phyloP scores from a whole-genome alignment of 805 yeast species.

The Teunomyces gatunensis region DNA sequence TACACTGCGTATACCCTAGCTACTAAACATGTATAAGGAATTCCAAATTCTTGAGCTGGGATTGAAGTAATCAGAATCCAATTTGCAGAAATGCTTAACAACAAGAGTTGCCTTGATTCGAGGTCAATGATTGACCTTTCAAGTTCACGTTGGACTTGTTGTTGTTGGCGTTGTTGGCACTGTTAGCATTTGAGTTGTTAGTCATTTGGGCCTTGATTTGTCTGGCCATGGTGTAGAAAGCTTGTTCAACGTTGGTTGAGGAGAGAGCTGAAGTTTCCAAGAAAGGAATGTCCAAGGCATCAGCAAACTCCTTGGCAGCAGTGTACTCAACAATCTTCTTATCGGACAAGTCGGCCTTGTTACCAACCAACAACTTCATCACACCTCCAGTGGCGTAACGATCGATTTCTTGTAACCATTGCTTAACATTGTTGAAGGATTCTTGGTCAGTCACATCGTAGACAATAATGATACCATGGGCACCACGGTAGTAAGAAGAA shows the following conservation, averaged over 20 bases:
- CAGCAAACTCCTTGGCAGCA: constrained; percentile 97
- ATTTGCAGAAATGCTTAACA: constrained; percentile 22
- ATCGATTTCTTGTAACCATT: constrained; percentile 98
- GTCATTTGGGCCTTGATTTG: constrained; percentile 97
- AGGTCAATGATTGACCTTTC: constrained; percentile 59
- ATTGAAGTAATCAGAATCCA: neutral
- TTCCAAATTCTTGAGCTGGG: neutral
- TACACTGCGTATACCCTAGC: neutral
- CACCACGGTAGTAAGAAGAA: constrained; percentile 96
- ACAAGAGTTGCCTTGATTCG: constrained; percentile 38
- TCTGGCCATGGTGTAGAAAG: constrained; percentile 97
- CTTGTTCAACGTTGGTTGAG: constrained; percentile 96
- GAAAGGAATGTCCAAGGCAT: constrained; percentile 89
- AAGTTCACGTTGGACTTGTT: constrained; percentile 68
- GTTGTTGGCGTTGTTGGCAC: constrained; percentile 24
- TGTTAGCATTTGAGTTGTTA: constrained; percentile 46
- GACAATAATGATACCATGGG: constrained; percentile 96
- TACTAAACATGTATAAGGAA: constrained; percentile 3
- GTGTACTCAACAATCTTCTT: constrained; percentile 95
- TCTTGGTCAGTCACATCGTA: constrained; percentile 98
- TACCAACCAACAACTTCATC: constrained; percentile 92
- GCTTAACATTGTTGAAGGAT: constrained; percentile 92
- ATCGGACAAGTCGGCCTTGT: constrained; percentile 90
- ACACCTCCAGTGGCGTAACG: constrained; percentile 98
- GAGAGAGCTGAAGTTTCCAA: constrained; percentile 94